A percentile compares a stretch with the other conserved stretches of the same genome.
These are phyloP conservation scores for Tubosaeta sp. DNA, from an alignment of 768 basidiomycete species.

Conservation along the genomic window DNA sequence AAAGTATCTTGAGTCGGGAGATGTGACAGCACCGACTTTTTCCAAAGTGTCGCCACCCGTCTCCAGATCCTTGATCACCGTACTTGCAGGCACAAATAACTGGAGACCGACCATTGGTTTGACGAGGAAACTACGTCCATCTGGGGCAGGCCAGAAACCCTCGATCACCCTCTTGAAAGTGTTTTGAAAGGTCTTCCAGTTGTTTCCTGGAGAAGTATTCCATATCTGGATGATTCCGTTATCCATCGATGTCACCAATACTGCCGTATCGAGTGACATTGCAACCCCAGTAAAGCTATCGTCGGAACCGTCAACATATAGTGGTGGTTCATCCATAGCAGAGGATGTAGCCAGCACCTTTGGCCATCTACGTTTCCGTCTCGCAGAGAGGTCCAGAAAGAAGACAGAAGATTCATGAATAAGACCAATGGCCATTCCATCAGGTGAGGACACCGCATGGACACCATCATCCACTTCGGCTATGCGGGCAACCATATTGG, in stretches of 20 bases:
- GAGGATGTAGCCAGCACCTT: constrained; percentile 6
- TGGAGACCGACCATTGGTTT: constrained; percentile 8
- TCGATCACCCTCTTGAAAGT: neutral
- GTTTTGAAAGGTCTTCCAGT: constrained; percentile 5
- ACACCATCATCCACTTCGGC: constrained; percentile 9
- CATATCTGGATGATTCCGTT: constrained; percentile 12
- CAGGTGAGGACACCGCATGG: constrained; percentile 5
- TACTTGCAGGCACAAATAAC: neutral
- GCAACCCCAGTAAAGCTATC: neutral
- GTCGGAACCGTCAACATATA: neutral
- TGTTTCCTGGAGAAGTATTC: constrained; percentile 3
- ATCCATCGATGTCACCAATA: constrained; percentile 7
- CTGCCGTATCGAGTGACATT: constrained; percentile 6
- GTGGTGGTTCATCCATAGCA: constrained; percentile 6
- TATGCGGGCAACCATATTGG: constrained; percentile 2
- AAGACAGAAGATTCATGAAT: neutral
- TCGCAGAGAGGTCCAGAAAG: neutral
- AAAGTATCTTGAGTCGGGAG: constrained; percentile 15
- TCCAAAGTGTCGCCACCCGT: constrained; percentile 7
- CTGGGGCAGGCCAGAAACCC: constrained; percentile 9
- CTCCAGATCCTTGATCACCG: constrained; percentile 7
- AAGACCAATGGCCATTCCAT: constrained; percentile 6
- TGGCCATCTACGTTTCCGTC: neutral
- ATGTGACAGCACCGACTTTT: constrained; percentile 3
- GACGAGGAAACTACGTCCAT: constrained; percentile 10